phyloP scores from a whole-genome alignment of 768 basidiomycete genomes.

The Mycena pura region DNA sequence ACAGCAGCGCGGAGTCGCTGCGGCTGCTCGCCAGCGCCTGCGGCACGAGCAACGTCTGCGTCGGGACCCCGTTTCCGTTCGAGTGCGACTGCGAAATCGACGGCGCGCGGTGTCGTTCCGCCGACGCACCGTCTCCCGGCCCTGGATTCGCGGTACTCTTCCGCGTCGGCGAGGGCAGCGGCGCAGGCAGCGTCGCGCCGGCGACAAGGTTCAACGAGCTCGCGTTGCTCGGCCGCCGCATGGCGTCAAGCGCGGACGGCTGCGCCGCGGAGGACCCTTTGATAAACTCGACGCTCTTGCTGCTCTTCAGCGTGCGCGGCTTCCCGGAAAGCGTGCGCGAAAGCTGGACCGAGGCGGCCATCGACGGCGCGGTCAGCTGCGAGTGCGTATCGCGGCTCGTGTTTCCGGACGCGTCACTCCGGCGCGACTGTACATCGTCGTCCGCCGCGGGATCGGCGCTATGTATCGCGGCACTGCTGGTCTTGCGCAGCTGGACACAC shows the following conservation, averaged over 20 bases:
- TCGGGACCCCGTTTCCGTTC: no score
- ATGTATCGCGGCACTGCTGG: constrained; percentile 26
- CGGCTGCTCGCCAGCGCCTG: not conserved
- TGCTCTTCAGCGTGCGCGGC: constrained; percentile 59
- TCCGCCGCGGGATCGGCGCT: constrained; percentile 31
- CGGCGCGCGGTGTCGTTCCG: constrained; percentile 23
- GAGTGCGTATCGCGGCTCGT: constrained; percentile 20
- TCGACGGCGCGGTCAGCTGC: constrained; percentile 38
- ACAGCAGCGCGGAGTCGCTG: not conserved
- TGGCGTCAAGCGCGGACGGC: constrained; percentile 38
- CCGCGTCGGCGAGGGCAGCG: constrained; percentile 26
- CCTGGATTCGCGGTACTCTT: constrained; percentile 35
- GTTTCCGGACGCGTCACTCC: constrained; percentile 19
- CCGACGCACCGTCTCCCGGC: constrained; percentile 27
- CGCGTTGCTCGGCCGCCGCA: constrained; percentile 47
- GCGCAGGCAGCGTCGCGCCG: constrained; percentile 10
- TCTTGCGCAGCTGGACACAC: constrained; percentile 74
- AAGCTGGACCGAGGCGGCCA: constrained; percentile 41
- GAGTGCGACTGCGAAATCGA: no score
- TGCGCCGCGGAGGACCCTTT: constrained; percentile 36
- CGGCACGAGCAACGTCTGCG: not conserved
- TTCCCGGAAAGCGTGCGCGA: constrained; percentile 44
- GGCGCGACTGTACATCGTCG: constrained; percentile 27
- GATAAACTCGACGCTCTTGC: constrained; percentile 71
- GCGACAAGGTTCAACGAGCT: constrained; percentile 46